Evolutionary conservation across 257 asterid genomes (phyloP), one percentile per base, ranked within the genome.

Genomic region (Solanum peruvianum): DNA sequence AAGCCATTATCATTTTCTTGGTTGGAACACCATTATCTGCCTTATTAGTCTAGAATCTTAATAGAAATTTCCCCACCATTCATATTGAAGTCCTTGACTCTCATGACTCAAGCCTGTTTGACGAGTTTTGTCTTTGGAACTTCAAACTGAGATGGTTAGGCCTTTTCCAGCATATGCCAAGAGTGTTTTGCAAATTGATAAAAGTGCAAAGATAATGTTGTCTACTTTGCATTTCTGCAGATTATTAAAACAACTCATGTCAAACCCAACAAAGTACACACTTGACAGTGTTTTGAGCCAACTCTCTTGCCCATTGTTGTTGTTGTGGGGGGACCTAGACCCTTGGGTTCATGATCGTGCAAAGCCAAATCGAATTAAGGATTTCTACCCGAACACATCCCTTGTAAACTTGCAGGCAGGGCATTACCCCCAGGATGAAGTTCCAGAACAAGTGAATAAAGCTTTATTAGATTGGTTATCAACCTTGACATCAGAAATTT

Each of bases 361-460:
- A 23, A 97, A 95, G 89, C 98, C 98, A 66, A 91, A 84, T 21
- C 89, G 93, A 39, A 95, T 95, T 85, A 92, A 94, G 87, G 98
- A 94, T 77, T 94, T 97, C 87, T 97, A 95, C 87, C 92, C 91
- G 2, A 89, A 93, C 23, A 92, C 97, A 37, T 88, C 93, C 5
- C 86, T 97, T 37, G 97, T 97, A 35, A 94, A 91, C 90, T 91
- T 97, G 39, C 95, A 92, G 89, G 98, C 98, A 5, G 99, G 99
- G 33, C 98, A 97, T 92, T 95, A 98, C 72, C 99, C 98, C 0
- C 98, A 96, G 66, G 98, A 96, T 69, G 98, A 95, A 90, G 98
- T 94, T 85, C 98, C 99, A 1, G 98, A 94, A 77, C 92, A 89
- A 5, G 99, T 97, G 83, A 97, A 95, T 20, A 91, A 91, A 90